phyloP scores from a whole-genome alignment of 495 filamentous ascomycete species.

The Penicillium angulare region DNA sequence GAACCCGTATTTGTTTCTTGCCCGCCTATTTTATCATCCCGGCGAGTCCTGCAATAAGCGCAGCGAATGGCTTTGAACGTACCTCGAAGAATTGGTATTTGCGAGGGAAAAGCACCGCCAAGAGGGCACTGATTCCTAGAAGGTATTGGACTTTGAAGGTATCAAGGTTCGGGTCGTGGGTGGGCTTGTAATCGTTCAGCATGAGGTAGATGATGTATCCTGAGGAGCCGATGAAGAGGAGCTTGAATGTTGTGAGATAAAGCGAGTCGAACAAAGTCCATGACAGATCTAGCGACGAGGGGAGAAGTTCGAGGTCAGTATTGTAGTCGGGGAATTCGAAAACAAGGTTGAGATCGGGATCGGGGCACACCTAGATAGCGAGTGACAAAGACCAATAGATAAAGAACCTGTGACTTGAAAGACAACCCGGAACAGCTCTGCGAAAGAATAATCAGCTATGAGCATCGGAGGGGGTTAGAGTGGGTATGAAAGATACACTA shows the following conservation, averaged over 20 bases:
- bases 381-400: slow-evolving; percentile 88
- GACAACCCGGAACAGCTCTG: slow-evolving; percentile 97
- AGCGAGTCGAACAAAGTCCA: slow-evolving; percentile 75
- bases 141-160: slow-evolving; percentile 96
- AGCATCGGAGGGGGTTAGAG: not conserved
- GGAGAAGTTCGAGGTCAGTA: slow-evolving; percentile 6
- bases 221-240: slow-evolving; percentile 87
- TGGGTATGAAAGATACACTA: slow-evolving; percentile 67
- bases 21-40: not conserved
- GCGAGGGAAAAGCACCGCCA: slow-evolving; percentile 83
- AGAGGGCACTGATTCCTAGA: slow-evolving; percentile 69
- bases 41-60: too few relatives aligned
- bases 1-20: not conserved
- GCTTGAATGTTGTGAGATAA: slow-evolving; percentile 94
- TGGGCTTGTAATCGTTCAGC: slow-evolving; percentile 93
- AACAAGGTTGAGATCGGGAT: not conserved
- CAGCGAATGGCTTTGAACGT: slow-evolving; percentile 1
- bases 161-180: slow-evolving; percentile 91
- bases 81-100: slow-evolving; percentile 68
- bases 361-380: slow-evolving; percentile 74
- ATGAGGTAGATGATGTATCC: slow-evolving; percentile 95
- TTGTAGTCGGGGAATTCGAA: not conserved
- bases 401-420: slow-evolving; percentile 95
- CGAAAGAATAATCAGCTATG: slow-evolving; percentile 3
- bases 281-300: slow-evolving; percentile 67